These are phyloP conservation scores for Chlorella sp. DNA, from an alignment of 139 green algal species.

Conservation along the genomic window DNA sequence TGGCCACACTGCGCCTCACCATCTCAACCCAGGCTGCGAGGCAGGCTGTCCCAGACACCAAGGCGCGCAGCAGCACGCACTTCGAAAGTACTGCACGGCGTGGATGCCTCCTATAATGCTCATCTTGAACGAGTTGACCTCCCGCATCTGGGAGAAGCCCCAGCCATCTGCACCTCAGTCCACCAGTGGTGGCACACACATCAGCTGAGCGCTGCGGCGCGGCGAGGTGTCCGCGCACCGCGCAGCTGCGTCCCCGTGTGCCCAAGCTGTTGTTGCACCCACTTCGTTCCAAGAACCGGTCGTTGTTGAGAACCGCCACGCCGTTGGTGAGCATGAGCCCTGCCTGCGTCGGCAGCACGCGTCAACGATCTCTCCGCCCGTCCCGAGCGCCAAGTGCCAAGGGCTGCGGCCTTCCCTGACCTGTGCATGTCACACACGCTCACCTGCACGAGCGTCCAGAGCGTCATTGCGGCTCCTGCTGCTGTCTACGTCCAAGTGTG, in stretches of 20 bases:
- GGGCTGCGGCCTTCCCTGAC: neutral
- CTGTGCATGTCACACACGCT: neutral
- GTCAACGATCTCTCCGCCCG: too few species aligned
- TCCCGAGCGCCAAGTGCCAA: neutral
- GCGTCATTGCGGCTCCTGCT: conserved; percentile 64
- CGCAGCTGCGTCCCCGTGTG: too few species aligned
- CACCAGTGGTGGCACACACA: too few species aligned
- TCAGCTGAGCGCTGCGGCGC: too few species aligned
- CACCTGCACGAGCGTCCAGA: conserved; percentile 81
- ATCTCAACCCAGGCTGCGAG: neutral
- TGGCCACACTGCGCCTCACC: neutral
- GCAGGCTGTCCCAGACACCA: neutral
- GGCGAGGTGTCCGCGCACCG: too few species aligned
- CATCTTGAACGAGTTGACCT: conserved; percentile 61
- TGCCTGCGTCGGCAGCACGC: conserved; percentile 40
- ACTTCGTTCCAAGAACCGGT: conserved; percentile 83
- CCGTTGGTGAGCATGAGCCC: conserved; percentile 76
- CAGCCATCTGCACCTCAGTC: conserved; percentile 66
- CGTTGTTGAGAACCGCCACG: conserved; percentile 85
- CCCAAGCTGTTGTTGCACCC: conserved; percentile 24
- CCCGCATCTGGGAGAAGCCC: conserved; percentile 70
- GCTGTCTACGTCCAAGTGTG: too few species aligned
- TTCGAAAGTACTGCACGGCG: conserved; percentile 75
- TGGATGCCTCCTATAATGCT: conserved; percentile 85
- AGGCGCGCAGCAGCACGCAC: conserved; percentile 30